Conservation (phyloP, 106 monocot species). For the Allium cepa region DNA sequence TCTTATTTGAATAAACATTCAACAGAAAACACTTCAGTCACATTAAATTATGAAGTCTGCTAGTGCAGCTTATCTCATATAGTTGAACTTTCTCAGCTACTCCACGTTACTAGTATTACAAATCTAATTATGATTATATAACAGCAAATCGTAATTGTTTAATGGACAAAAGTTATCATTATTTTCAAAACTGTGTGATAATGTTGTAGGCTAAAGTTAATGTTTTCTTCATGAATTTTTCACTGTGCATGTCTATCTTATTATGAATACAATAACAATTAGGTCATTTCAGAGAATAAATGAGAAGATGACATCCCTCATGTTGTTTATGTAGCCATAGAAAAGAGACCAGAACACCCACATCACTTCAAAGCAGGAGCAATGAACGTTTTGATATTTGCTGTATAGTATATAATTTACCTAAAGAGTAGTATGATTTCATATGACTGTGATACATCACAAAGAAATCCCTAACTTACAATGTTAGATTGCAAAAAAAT, state of each 20-base stretch:
- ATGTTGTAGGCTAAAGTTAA: conserved; percentile 43
- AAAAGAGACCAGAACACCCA: conserved; percentile 40
- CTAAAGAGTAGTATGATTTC: no score
- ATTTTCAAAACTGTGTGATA: conserved; percentile 30
- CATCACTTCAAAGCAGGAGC: conserved; percentile 71
- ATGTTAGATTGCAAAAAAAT: no score
- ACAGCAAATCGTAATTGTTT: no score
- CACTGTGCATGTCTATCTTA: conserved; percentile 13
- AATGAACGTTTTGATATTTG: conserved; percentile 53
- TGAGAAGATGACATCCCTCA: conserved; percentile 25
- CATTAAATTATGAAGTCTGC: no score
- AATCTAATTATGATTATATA: no score
- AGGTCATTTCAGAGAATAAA: conserved; percentile 43
- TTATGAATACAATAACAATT: neutral
- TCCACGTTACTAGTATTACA: no score
- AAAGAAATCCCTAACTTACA: no score
- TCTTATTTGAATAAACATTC: no score
- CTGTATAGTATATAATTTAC: neutral
- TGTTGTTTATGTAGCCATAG: conserved; percentile 50
- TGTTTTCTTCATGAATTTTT: conserved; percentile 52
- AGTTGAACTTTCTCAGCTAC: no score
- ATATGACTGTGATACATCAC: no score
- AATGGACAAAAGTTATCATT: no score
- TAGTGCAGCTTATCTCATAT: conserved; percentile 50
- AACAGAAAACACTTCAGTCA: no score